These are phyloP conservation scores for Pichia sorboxylosa DNA, from an alignment of 1,139 yeast species.

Conservation along the genomic window DNA sequence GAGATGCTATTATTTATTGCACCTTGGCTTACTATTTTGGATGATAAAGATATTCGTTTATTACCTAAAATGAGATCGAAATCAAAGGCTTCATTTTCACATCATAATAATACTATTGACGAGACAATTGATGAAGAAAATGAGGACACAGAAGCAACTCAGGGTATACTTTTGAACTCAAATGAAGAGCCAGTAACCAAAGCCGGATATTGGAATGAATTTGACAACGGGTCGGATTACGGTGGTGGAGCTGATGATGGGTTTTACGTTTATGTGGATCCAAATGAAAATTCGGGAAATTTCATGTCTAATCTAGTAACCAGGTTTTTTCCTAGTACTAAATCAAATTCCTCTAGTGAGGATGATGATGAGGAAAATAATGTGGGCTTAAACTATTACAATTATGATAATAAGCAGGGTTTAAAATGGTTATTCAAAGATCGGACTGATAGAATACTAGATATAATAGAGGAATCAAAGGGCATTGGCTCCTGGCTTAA, in stretches of 20 bases:
- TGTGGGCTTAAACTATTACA: conserved; percentile 4
- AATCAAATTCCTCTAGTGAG: too few species aligned
- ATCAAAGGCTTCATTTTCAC: conserved; percentile 1
- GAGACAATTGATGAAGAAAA: not conserved
- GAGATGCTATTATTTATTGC: conserved; percentile 18
- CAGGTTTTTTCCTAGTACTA: too few species aligned
- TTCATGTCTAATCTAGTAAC: too few species aligned
- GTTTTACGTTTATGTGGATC: conserved; percentile 34
- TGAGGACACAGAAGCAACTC: not conserved
- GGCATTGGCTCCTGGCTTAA: not conserved
- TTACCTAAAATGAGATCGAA: conserved; percentile 19
- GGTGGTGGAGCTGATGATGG: conserved; percentile 17
- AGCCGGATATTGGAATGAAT: conserved; percentile 60
- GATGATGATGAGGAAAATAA: conserved; percentile 32
- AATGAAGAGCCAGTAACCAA: conserved; percentile 25
- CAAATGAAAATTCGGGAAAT: too few species aligned
- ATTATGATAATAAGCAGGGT: conserved; percentile 12
- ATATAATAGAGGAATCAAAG: conserved; percentile 14
- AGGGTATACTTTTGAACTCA: conserved; percentile 22
- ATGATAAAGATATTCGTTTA: conserved; percentile 26
- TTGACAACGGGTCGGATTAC: conserved; percentile 41
- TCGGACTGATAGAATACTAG: conserved; percentile 27
- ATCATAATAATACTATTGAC: not conserved
- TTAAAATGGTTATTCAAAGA: conserved; percentile 24
- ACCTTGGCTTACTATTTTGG: conserved; percentile 26